Evolutionary conservation across 768 basidiomycete species (phyloP), one percentile per base, ranked within the genome.

Genomic region (Lactarius evosmus): DNA sequence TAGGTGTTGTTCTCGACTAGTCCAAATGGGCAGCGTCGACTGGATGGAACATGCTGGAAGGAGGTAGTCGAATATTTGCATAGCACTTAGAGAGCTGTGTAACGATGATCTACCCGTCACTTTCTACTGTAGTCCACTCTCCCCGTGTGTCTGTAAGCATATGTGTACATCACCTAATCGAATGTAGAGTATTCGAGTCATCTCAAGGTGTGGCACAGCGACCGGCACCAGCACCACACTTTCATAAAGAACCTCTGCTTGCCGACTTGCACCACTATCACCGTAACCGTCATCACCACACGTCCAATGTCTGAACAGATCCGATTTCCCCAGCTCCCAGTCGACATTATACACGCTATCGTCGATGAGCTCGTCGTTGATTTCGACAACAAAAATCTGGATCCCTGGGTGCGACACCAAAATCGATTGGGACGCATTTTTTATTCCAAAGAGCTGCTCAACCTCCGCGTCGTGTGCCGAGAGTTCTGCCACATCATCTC

Each of bases 21-120:
- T 92, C 51, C 85, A 93, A 74, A 93, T 93, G 92, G 93, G 94
- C 17, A 94, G 91, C 72, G 88, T 81, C 69, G 90, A 95, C 69
- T 96, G 93, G 93, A 82, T 82, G 3, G 82, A 83, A 72, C 77
- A 74, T 40, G 72, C 79, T 17, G 78, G 76, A 25, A 67, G 22
- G 53, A 56, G 55, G 51, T 67, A 62, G 56, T 3, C 8, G 19
- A 38, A 16, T n/a, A n/a, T n/a, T n/a, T n/a, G n/a, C n/a, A n/a
- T n/a, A n/a, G n/a, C n/a, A n/a, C 16, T 16, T 38, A 38, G 38
- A 38, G 38, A 17, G 38, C 38, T 38, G 16, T 38, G 38, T 38
- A 38, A 38, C 17, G 0, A 16, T 7, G 16, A 38, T 38, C 38
- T n/a, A n/a, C n/a, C n/a, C n/a, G n/a, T n/a, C n/a, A n/a, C n/a